Base-by-base conservation (phyloP, 2,329 filamentous ascomycete genomes). In the Cladosporium sp. region DNA sequence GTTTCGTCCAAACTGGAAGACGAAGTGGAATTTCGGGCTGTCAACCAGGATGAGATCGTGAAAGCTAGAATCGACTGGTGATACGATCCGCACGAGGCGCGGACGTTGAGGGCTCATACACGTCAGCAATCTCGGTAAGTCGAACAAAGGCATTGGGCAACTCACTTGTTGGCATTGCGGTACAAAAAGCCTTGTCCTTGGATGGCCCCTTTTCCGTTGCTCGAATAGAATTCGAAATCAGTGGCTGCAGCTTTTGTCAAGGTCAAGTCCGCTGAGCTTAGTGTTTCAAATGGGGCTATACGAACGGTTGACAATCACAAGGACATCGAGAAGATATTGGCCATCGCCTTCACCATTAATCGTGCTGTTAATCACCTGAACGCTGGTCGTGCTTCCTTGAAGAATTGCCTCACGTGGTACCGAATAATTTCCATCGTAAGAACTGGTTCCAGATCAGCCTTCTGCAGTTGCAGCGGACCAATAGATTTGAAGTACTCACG, bases 331-430 rank as follows among this genome's bases (percentile, higher is more conserved):
- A 3, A 53, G 50, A 18, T 53, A 53, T 11, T 53, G 50, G 8
- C 50, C 50, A 16, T 53, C 50, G 6, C 50, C 50, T 53, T 53
- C 50, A 16, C 50, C 50, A 28, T 53, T 53, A 28, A 53, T 53
- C 3, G 50, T 53, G 50, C 50, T 53, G 26, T 53, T 53, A 31
- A 53, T 53, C 2, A 31, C 50, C 28, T 53, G 50, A 18, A 53
- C 26, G 12, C 23, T 53, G 26, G 50, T 8, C 31, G 50, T 53
- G 50, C 50, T 29, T 10, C 26, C 50, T 53, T 31, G 50, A 16
- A 53, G 50, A 28, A 53, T 53, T 18, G 26, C 50, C 50, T 53
- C 50, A 53, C 50, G 50, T 53, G 50, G 50, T 53, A 53, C 26
- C 4, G 50, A 29, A 7, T 29, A 53, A 31, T 53, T 31, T 6